Evolutionary conservation across 495 filamentous ascomycete genomes (phyloP), one percentile per base, ranked within the genome.

Genomic region (Aspergillus indologenus): DNA sequence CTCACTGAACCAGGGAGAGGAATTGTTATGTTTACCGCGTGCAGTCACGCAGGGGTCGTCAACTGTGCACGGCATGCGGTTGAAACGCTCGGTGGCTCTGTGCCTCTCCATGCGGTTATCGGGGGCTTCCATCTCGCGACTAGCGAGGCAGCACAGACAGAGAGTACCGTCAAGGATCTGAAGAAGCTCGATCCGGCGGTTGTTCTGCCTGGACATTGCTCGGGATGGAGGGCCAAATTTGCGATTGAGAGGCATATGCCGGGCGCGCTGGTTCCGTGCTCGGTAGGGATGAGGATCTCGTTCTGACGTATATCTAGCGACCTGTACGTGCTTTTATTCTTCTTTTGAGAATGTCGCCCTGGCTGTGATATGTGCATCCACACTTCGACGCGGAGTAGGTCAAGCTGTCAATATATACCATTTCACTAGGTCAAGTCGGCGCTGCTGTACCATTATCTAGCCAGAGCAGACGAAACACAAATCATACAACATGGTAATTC

Each of bases 1-100:
- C 26, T 56, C 43, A 47, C 11, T 1, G 24, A 11, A 47, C n/a
- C 55, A 79, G 76, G 71, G 29, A 84, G 80, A 65, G 84, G 83
- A 12, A 72, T 87, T 19, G 81, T 87, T 7, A 69, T 86, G 17
- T 84, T 87, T 65, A 85, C 82, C 1, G 83, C 81, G n/a, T 86
- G 83, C 68, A 83, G 79, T 59, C 83, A 86, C 56, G 80, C 80
- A 1, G 83, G 83, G 2, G 82, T 85, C 7, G 77, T 86, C 49
- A 86, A 87, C 64, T 73, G 80, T 34, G 62, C 79, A 0, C 73
- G 73, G 23, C 76, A 85, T 61, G 81, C 83, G 0, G 42, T 82
- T 4, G 68, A 78, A 0, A 67, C 79, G 4, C 64, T 73, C 1
- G 66, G 67, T 12, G 66, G 58, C 14, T 58, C 62, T 34, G 67